phyloP scores from a whole-genome alignment of 768 basidiomycete species.

The Hypholoma fasciculare region DNA sequence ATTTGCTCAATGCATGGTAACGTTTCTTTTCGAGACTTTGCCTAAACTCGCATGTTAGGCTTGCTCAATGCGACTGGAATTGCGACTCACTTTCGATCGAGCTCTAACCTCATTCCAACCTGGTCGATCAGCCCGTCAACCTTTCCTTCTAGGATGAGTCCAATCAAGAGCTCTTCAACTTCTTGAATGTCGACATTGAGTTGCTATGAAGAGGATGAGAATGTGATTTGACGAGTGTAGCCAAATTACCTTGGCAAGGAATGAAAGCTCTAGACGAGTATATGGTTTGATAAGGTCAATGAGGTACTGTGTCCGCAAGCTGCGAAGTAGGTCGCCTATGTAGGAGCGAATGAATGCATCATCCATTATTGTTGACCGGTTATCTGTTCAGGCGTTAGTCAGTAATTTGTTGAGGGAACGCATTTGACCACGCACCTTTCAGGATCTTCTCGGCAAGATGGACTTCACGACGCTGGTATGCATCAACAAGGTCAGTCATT shows the following conservation, averaged over 20 bases:
- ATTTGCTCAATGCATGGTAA: conserved; percentile 76
- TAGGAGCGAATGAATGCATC: conserved; percentile 94
- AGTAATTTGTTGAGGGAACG: not conserved
- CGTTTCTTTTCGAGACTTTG: conserved; percentile 88
- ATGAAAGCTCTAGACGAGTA: conserved; percentile 88
- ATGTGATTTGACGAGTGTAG: not conserved
- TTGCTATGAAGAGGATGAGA: conserved; percentile 57
- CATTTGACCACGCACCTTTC: conserved; percentile 51
- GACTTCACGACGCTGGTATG: conserved; percentile 95
- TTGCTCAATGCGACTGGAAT: conserved; percentile 18
- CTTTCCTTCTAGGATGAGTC: conserved; percentile 94
- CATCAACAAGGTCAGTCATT: conserved; percentile 96
- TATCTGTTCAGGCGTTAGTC: conserved; percentile 52
- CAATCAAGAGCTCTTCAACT: conserved; percentile 92
- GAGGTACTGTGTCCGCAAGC: conserved; percentile 93
- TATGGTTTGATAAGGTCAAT: conserved; percentile 99
- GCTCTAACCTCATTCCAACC: conserved; percentile 88
- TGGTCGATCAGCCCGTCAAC: conserved; percentile 97
- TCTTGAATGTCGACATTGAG: conserved; percentile 90
- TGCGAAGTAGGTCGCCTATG: conserved; percentile 94
- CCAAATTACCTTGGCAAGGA: conserved; percentile 80
- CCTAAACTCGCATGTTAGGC: conserved; percentile 35
- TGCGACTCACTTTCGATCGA: conserved; percentile 76
- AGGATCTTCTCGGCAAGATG: conserved; percentile 97
- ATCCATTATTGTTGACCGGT: conserved; percentile 93